These are phyloP conservation scores for Pseudogymnoascus sp. DNA, from an alignment of 2,329 filamentous ascomycete species.

Conservation along the genomic window DNA sequence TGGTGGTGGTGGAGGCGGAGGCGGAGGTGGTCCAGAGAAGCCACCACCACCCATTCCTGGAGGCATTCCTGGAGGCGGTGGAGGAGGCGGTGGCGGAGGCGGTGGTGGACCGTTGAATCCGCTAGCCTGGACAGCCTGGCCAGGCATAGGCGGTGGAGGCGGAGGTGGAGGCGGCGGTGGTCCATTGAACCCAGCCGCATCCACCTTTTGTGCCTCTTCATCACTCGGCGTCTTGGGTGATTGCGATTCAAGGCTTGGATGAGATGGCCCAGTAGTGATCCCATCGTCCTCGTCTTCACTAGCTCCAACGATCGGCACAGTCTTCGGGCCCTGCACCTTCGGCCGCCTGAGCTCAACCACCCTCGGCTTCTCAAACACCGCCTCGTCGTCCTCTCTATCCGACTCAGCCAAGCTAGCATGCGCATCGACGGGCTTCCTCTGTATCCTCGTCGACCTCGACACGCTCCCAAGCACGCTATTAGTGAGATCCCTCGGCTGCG, in stretches of 20 bases:
- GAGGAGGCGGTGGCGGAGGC: slow-evolving; percentile 27
- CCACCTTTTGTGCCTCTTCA: slow-evolving; percentile 18
- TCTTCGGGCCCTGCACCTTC: slow-evolving; percentile 34
- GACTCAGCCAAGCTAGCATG: slow-evolving; percentile 27
- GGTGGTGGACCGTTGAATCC: slow-evolving; percentile 25
- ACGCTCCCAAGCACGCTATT: slow-evolving; percentile 70
- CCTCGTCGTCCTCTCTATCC: slow-evolving; percentile 46
- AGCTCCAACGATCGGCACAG: slow-evolving; percentile 46
- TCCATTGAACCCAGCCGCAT: slow-evolving; percentile 19
- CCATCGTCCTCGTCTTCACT: slow-evolving; percentile 45
- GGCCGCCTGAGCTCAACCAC: slow-evolving; percentile 74
- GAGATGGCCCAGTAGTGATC: slow-evolving; percentile 66
- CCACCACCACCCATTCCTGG: slow-evolving; percentile 24
- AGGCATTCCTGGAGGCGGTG: slow-evolving; percentile 28
- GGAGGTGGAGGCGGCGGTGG: slow-evolving; percentile 29
- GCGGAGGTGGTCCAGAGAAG: slow-evolving; percentile 27
- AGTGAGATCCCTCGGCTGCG: slow-evolving; percentile 56
- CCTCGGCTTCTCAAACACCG: slow-evolving; percentile 62
- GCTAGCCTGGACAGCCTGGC: slow-evolving; percentile 34
- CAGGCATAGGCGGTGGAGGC: slow-evolving; percentile 38
- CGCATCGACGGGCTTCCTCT: slow-evolving; percentile 45
- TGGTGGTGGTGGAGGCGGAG: too few relatives aligned
- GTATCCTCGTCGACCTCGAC: slow-evolving; percentile 51
- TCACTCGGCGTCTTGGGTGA: slow-evolving; percentile 47
- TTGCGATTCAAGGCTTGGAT: slow-evolving; percentile 66